Base-by-base conservation (phyloP, 2,329 filamentous ascomycete species). In the Stylonectria norvegica region DNA sequence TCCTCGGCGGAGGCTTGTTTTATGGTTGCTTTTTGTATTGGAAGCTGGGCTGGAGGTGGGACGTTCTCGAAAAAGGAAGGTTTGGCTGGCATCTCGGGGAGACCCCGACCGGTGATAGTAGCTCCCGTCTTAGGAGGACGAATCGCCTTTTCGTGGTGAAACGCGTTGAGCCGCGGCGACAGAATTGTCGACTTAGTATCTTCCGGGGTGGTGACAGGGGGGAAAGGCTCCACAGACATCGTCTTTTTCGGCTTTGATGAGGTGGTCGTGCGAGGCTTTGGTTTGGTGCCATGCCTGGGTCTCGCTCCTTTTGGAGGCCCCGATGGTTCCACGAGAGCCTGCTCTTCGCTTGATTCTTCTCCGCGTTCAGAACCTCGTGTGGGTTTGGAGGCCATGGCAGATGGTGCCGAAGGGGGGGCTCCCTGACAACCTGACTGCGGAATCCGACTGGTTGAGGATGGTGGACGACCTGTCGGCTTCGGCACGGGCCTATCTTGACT, bases 11-110 rank as follows among this genome's bases (percentile, higher is more conserved):
- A 36, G 10, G 29, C 14, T 8, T 37, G 20, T 5, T 41, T 22
- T 3, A 32, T 18, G 5, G 15, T 39, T 23, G 42, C 33, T 8
- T 38, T 33, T 16, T 44, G 32, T 6, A 45, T 7, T 7, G 17
- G 28, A 9, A 36, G 28, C 22, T 47, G 49, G 14, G 12, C 27
- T 10, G 61, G 57, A 22, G 59, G 47, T 4, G 62, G 52, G 4
- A 69, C 50, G 29, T 66, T 66, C 33, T 68, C 66, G 30, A 67
- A 68, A 31, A 69, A 67, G 0, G 59, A 58, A 5, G 65, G 60
- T 27, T 61, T 63, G 2, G 57, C 43, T 5, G 66, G 61, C 15
- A 66, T 57, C 28, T 66, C 65, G 3, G 63, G 60, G 8, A 67
- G 57, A 8, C 50, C 52, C 16, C 58, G 55, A 23, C 49, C 41